These are phyloP conservation scores for Pseudogymnoascus pannorum DNA, from an alignment of 2,329 filamentous ascomycete species.

Conservation along the genomic window DNA sequence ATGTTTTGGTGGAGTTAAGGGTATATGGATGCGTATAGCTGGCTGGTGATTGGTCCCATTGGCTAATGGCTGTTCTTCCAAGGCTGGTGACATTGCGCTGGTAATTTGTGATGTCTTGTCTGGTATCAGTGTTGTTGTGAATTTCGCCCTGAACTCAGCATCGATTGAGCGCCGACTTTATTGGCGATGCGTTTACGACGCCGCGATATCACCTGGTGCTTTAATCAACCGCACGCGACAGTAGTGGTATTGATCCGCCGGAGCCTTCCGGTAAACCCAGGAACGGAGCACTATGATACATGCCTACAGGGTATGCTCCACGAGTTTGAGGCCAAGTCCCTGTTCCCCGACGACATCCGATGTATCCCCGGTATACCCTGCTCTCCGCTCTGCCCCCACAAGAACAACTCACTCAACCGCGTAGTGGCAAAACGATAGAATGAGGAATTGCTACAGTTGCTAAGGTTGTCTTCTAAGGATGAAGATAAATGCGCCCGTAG, in stretches of 20 bases:
- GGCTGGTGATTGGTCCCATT: not conserved
- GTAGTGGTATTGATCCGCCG: not conserved
- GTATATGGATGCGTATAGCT: not conserved
- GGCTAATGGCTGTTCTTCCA: not conserved
- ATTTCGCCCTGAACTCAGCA: not conserved
- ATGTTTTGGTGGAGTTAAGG: not conserved
- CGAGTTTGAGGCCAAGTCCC: not conserved
- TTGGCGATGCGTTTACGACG: not conserved
- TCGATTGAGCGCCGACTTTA: not conserved
- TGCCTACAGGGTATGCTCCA: not conserved
- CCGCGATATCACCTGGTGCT: not conserved
- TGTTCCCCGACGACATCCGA: not conserved
- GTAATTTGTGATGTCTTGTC: not conserved
- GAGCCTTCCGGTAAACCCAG: not conserved
- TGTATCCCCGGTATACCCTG: not conserved
- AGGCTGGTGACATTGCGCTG: not conserved
- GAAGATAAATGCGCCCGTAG: not conserved
- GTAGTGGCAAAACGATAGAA: not conserved
- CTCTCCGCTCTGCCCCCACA: not conserved
- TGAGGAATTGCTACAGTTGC: not conserved
- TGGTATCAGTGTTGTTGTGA: not conserved
- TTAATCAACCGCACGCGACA: not conserved
- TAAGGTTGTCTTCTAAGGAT: not conserved
- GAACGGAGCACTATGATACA: not conserved
- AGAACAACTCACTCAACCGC: not conserved